phyloP scores from a whole-genome alignment of 352 stramenopile genomes.

The Achlya hypogyna region DNA sequence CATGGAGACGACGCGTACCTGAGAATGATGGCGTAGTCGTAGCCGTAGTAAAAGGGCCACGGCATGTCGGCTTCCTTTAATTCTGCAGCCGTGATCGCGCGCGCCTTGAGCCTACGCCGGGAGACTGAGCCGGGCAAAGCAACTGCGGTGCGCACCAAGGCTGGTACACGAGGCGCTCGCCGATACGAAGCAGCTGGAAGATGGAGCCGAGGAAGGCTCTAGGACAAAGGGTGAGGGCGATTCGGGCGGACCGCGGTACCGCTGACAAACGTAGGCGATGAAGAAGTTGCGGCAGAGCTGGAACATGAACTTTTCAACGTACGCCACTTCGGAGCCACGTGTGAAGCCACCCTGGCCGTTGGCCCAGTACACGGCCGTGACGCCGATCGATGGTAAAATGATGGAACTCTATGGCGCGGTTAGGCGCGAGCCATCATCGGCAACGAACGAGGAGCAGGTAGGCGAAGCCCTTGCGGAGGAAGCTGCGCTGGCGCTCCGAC shows the following conservation, averaged over 20 bases:
- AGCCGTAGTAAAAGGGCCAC: conserved; percentile 54
- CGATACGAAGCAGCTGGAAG: conserved; percentile 56
- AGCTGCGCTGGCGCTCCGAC: conserved; percentile 49
- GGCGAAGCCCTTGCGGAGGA: conserved; percentile 65
- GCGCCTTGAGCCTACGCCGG: conserved; percentile 22
- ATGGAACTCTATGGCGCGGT: conserved; percentile 44
- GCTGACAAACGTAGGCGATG: conserved; percentile 79
- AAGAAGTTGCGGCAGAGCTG: conserved; percentile 81
- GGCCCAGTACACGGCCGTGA: conserved; percentile 67
- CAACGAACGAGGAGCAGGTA: conserved; percentile 62
- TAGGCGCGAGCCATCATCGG: background rate
- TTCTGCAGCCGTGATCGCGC: conserved; percentile 52
- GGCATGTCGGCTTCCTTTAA: conserved; percentile 36
- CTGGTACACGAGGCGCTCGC: conserved; percentile 52
- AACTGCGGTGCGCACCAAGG: conserved; percentile 34
- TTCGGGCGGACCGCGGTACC: conserved; percentile 8
- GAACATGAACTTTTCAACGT: conserved; percentile 75
- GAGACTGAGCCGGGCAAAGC: background rate
- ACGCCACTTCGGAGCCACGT: conserved; percentile 25
- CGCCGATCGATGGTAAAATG: conserved; percentile 65
- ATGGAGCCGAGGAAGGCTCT: conserved; percentile 58
- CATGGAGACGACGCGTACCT: conserved; percentile 21
- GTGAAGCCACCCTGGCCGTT: conserved; percentile 5
- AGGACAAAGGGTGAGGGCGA: background rate
- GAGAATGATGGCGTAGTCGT: conserved; percentile 73